phyloP scores from a whole-genome alignment of 257 asterid species.

The Plantago ovata region DNA sequence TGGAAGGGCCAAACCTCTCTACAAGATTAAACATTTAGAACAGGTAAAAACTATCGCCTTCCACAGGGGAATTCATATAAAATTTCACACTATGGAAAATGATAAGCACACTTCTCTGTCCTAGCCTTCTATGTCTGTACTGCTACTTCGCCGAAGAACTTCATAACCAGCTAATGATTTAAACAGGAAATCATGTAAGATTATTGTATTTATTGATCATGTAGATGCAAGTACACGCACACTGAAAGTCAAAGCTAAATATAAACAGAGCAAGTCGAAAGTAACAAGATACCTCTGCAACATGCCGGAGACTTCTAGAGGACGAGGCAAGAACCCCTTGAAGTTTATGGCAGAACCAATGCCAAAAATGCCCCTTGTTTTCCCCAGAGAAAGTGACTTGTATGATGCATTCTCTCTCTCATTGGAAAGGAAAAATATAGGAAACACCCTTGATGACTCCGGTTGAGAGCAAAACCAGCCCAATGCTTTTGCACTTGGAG shows the following conservation, averaged over 20 bases:
- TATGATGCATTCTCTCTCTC: conserved; percentile 57
- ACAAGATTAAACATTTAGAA: no score
- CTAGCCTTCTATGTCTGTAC: no score
- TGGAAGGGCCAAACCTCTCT: no score
- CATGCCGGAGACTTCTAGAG: conserved; percentile 29
- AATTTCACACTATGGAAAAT: no score
- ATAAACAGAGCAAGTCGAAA: conserved; percentile 8
- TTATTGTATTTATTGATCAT: background rate
- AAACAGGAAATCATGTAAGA: background rate
- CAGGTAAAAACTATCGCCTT: no score
- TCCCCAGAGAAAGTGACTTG: conserved; percentile 62
- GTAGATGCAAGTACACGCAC: background rate
- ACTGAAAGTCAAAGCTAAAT: background rate
- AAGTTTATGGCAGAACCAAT: conserved; percentile 77
- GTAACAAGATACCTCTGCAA: conserved; percentile 43
- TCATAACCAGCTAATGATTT: background rate
- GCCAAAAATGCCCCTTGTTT: conserved; percentile 84
- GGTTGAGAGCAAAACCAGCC: conserved; percentile 86
- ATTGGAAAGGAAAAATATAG: conserved; percentile 69
- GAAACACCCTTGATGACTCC: conserved; percentile 62
- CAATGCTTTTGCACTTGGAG: conserved; percentile 92
- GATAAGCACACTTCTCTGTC: no score
- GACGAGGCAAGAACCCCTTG: conserved; percentile 42
- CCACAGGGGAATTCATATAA: no score
- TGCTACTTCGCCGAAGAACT: background rate